These are phyloP conservation scores for Xylaria acuta DNA, from an alignment of 495 filamentous ascomycete species.

Conservation along the genomic window DNA sequence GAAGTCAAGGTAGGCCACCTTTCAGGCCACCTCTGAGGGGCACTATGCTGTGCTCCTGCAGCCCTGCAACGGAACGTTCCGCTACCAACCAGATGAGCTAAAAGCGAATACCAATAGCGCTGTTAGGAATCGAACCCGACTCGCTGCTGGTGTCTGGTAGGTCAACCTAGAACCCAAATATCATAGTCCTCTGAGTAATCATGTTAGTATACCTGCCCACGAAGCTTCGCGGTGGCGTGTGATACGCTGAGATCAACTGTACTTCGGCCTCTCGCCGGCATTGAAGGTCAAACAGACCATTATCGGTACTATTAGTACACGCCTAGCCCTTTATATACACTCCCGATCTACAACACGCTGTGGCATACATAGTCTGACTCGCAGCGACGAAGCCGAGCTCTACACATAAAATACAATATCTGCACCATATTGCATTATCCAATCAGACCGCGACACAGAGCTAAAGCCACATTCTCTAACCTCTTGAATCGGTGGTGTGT, in stretches of 20 bases:
- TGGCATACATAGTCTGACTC: neutral
- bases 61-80: neutral
- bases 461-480: neutral
- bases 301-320: neutral
- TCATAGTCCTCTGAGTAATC: no score
- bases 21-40: neutral
- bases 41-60: slow-evolving; percentile 3
- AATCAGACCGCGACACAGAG: neutral
- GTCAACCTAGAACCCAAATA: no score
- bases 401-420: slow-evolving; percentile 3
- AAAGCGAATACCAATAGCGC: no score
- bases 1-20: neutral
- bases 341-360: neutral
- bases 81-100: neutral
- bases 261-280: neutral
- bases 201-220: neutral
- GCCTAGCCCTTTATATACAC: neutral
- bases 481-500: neutral
- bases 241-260: neutral
- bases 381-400: neutral
- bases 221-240: neutral
- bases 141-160: no score
- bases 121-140: no score
- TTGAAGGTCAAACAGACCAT: neutral
- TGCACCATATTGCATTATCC: neutral